Evolutionary conservation across 352 stramenopile genomes (phyloP).

Genomic region (Phytopythium boreale): DNA sequence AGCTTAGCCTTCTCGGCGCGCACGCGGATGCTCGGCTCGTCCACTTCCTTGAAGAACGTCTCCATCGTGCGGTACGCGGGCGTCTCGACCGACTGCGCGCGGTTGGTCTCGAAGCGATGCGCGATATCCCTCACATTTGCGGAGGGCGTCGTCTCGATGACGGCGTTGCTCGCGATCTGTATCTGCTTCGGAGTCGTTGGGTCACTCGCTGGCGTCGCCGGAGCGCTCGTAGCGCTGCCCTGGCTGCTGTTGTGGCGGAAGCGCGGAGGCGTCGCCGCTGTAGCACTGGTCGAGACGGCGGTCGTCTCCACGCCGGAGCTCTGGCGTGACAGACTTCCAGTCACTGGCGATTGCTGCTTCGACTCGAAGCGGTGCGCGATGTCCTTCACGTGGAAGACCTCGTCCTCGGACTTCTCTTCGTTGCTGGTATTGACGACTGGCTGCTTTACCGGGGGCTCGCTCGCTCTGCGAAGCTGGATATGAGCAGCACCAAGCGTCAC

Average conservation of each 20-base stretch:
- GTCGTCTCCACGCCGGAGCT: not conserved
- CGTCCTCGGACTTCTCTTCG: not conserved
- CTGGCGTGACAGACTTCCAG: not conserved
- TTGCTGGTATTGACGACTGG: not conserved
- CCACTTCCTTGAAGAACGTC: constrained; percentile 33
- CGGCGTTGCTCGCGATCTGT: not conserved
- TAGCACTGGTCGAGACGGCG: not conserved
- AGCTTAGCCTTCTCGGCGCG: constrained; percentile 40
- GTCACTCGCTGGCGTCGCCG: not conserved
- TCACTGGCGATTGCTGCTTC: not conserved
- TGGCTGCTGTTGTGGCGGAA: constrained; percentile 6
- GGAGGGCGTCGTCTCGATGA: constrained; percentile 1
- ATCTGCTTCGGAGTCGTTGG: constrained; percentile 10
- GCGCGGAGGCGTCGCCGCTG: not conserved
- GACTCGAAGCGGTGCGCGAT: constrained; percentile 6
- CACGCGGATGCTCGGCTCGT: constrained; percentile 31
- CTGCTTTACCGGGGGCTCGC: not conserved
- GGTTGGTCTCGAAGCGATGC: constrained; percentile 62
- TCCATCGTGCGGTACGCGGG: constrained; percentile 20
- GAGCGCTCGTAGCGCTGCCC: not conserved
- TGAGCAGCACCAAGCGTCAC: constrained; percentile 1
- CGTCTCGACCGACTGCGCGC: constrained; percentile 38
- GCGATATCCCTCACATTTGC: constrained; percentile 44
- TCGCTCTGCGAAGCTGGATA: not conserved
- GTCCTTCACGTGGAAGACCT: constrained; percentile 5